Percentiles rank a stretch among this genome's conserved stretches.
phyloP scores from a whole-genome alignment of 2,329 filamentous ascomycete species.

The Phymatotrichopsis omnivora region DNA sequence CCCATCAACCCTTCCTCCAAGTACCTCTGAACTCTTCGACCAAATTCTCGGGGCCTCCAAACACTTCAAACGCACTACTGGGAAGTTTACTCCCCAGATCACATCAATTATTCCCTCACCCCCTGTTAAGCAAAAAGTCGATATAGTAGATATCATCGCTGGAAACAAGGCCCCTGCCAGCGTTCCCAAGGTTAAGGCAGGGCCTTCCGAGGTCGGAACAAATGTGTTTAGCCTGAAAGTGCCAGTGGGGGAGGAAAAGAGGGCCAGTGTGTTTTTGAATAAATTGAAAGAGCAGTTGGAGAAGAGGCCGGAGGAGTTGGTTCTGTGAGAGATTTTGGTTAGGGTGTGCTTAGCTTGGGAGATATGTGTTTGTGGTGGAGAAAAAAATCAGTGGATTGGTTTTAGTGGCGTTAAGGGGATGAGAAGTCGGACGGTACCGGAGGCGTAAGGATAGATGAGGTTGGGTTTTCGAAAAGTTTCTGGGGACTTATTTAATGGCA shows the following conservation, averaged over 20 bases:
- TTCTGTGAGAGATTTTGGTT: conserved; percentile 35
- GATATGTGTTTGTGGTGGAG: no score
- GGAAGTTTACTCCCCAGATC: conserved; percentile 40
- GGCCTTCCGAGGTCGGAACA: conserved; percentile 46
- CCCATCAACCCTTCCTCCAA: conserved; percentile 50
- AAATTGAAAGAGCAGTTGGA: conserved; percentile 77
- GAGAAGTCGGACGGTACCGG: no score
- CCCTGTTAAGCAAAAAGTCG: conserved; percentile 46
- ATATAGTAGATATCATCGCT: conserved; percentile 75
- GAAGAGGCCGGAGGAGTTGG: conserved; percentile 64
- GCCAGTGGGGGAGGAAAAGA: conserved; percentile 66
- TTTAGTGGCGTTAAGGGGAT: not conserved
- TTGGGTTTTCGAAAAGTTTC: no score
- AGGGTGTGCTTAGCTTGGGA: no score
- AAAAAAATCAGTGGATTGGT: no score
- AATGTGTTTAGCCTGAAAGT: conserved; percentile 79
- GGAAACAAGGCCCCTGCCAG: conserved; percentile 35
- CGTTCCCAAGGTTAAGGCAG: conserved; percentile 33
- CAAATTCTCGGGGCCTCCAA: conserved; percentile 70
- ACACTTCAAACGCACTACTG: conserved; percentile 57
- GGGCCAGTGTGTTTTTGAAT: conserved; percentile 73
- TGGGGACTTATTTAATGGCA: no score
- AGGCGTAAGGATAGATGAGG: no score
- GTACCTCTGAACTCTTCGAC: conserved; percentile 77
- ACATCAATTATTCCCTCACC: conserved; percentile 26